Base-by-base conservation (phyloP, 345 rosid species). In the Nephelium lappaceum region DNA sequence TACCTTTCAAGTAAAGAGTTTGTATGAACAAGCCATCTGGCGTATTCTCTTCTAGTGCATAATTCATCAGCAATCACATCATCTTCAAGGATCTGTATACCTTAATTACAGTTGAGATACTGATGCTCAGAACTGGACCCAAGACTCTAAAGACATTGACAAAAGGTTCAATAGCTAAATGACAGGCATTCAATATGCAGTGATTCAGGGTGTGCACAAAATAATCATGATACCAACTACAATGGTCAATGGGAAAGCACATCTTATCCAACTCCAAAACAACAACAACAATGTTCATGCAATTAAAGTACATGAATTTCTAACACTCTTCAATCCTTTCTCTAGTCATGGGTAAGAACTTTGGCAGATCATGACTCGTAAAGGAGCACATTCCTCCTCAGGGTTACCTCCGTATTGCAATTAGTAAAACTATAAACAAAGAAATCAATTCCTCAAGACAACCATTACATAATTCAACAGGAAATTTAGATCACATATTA, bases 1-100 rank as follows among this genome's bases (percentile, higher is more conserved):
- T 88, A 93, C 97, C 98, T 87, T 86, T 95, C 99, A 78, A 95
- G 42, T 75, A 87, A 77, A 42, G 89, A 84, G 85, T 86, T 89
- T 38, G 87, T 81, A 68, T 81, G 80, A 84, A 93, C 88, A 69
- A 93, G 80, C 97, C 99, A 95, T 82, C 96, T 88, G 49, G 93
- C 96, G 80, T 90, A 95, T 80, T 93, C 97, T 84, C 96, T 85
- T 79, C 90, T 93, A 42, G 95, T 87, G 88, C 99, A 95, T 79
- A 95, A 83, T 60, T 89, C 95, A 18, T 89, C 88, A 62, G 87
- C 90, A 78, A 65, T 73, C 55, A 83, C 85, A 77, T 81, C 87
- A 31, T 91, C 95, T 84, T 90, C 92, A 80, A 91, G 79, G 64
- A 93, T 93, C 99, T 95, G 92, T 83, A 85, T 69, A 85, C 62